Evolutionary conservation across 257 asterid genomes (phyloP).

Genomic region (Solanum infundibuliforme): DNA sequence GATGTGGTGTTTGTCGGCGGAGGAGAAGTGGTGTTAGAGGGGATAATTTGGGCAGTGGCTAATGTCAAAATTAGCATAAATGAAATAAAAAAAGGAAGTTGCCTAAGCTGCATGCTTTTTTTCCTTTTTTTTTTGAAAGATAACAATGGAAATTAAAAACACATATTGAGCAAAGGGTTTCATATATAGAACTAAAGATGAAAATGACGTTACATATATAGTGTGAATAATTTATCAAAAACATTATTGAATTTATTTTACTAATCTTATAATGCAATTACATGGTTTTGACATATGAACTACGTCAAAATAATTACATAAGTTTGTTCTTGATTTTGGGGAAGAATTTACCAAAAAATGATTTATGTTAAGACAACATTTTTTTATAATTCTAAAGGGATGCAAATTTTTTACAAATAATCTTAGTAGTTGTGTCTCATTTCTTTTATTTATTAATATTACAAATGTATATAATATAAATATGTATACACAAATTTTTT

Average conservation of each 20-base stretch:
- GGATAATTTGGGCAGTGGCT: conserved; percentile 12
- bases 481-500: no score
- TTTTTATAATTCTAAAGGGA: neutral
- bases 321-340: no score
- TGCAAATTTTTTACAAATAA: neutral
- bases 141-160: neutral
- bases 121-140: neutral
- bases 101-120: neutral
- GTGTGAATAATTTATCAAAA: neutral
- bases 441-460: no score
- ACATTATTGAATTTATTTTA: neutral
- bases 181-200: neutral
- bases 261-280: neutral
- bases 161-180: neutral
- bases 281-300: neutral
- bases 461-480: neutral
- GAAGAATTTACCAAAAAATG: no score
- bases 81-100: conserved; percentile 4
- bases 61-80: conserved; percentile 8
- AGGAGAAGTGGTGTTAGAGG: neutral
- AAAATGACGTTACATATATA: neutral
- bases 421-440: neutral
- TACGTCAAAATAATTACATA: no score
- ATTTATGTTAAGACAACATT: no score
- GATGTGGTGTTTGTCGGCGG: neutral